Conservation (phyloP, 2,329 filamentous ascomycete species). For the Cytospora mali region DNA sequence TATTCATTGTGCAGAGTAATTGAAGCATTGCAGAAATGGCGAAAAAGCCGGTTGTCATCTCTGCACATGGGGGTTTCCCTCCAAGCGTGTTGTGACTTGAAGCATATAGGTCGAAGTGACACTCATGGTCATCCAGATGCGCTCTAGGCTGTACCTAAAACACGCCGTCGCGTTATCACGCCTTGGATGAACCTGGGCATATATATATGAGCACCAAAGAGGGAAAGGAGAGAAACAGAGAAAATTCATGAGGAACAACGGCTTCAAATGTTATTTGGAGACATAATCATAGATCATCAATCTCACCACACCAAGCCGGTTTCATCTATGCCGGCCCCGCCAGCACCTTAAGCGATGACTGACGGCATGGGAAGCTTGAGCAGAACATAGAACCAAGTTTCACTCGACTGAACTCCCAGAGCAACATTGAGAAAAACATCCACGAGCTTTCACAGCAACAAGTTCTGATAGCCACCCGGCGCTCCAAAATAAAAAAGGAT, state of each 20-base stretch:
- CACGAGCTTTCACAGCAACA: not conserved
- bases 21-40: not conserved
- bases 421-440: not conserved
- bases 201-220: not conserved
- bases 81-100: not conserved
- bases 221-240: not conserved
- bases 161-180: not conserved
- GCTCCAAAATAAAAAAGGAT: not conserved
- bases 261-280: not conserved
- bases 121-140: not conserved
- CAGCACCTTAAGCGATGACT: not conserved
- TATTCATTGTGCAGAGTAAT: not conserved
- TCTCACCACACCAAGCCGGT: not conserved
- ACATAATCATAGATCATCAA: not conserved
- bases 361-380: not conserved
- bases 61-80: not conserved
- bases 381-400: not conserved
- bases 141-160: not conserved
- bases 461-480: not conserved
- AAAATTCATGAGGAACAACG: not conserved
- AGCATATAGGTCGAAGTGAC: not conserved
- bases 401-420: not conserved
- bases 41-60: not conserved
- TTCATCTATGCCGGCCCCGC: not conserved
- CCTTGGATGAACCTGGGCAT: not conserved